phyloP scores from a whole-genome alignment of 148 eudicot genomes.

The Rhododendron ferrugineum region DNA sequence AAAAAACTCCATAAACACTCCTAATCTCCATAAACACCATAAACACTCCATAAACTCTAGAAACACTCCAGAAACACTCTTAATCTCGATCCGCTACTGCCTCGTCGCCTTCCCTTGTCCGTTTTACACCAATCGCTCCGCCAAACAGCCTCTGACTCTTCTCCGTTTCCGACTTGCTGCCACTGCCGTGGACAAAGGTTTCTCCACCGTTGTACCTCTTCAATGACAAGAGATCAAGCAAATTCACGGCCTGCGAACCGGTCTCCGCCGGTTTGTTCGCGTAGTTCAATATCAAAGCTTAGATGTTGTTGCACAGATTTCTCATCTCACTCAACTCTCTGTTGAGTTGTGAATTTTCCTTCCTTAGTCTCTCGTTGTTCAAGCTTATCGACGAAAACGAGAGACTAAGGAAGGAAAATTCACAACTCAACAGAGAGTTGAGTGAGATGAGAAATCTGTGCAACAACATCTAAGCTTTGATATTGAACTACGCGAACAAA shows the following conservation, averaged over 20 bases:
- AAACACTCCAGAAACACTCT: conserved; percentile 20
- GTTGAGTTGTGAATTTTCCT: conserved; percentile 56
- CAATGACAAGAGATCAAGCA: conserved; percentile 28
- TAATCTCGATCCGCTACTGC: no score
- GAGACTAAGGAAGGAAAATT: conserved; percentile 53
- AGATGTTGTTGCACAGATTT: conserved; percentile 58
- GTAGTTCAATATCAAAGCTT: conserved; percentile 52
- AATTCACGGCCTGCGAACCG: conserved; percentile 5
- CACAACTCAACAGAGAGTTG: conserved; percentile 58
- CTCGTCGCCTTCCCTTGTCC: no score
- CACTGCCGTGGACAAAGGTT: conserved; percentile 6
- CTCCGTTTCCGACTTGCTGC: neutral
- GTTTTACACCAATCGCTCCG: no score
- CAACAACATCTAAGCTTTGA: conserved; percentile 52
- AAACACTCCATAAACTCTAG: no score
- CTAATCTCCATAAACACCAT: no score
- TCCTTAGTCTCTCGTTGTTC: conserved; percentile 60
- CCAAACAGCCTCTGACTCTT: conserved; percentile 21
- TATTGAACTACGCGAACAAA: conserved; percentile 42
- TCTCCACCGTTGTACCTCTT: conserved; percentile 10
- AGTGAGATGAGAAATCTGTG: conserved; percentile 63
- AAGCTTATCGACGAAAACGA: conserved; percentile 67
- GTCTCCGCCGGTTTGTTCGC: conserved; percentile 1
- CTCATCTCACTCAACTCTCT: conserved; percentile 68
- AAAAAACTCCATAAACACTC: no score